phyloP scores from a whole-genome alignment of 495 filamentous ascomycete species.

The Daldinia bambusicola region DNA sequence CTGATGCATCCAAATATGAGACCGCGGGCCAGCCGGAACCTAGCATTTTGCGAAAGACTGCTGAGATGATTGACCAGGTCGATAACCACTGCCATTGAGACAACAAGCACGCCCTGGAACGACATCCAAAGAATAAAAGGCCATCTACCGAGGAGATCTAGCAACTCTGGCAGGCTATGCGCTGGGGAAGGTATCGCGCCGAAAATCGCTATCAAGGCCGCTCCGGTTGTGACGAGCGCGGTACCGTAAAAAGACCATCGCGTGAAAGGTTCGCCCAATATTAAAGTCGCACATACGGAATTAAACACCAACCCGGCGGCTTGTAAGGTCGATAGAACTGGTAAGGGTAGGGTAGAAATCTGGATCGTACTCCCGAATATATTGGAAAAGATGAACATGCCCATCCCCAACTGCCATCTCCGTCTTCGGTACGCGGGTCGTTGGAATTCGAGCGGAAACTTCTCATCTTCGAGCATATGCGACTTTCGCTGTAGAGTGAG shows the following conservation, averaged over 20 bases:
- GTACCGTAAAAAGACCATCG: constrained; percentile 90
- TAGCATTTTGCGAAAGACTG: constrained; percentile 62
- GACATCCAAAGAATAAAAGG: constrained; percentile 94
- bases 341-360: constrained; percentile 94
- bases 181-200: constrained; percentile 96
- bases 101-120: constrained; percentile 75
- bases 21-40: constrained; percentile 83
- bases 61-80: constrained; percentile 64
- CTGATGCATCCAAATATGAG: constrained; percentile 90
- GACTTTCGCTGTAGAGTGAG: constrained; percentile 99
- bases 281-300: constrained; percentile 93
- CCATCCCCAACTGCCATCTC: constrained; percentile 98
- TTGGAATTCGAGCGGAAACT: constrained; percentile 77
- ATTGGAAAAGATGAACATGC: constrained; percentile 95
- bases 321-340: constrained; percentile 94
- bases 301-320: constrained; percentile 98
- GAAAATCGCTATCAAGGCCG: constrained; percentile 89
- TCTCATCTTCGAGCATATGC: constrained; percentile 96
- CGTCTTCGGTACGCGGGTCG: constrained; percentile 89
- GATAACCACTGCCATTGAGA: constrained; percentile 70
- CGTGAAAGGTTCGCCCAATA: constrained; percentile 94
- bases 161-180: constrained; percentile 83
- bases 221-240: constrained; percentile 84
- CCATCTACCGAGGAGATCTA: constrained; percentile 75
- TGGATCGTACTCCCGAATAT: constrained; percentile 95